These are phyloP conservation scores for Oenanthe javanica DNA, from an alignment of 140 eudicot genomes.

Conservation along the genomic window DNA sequence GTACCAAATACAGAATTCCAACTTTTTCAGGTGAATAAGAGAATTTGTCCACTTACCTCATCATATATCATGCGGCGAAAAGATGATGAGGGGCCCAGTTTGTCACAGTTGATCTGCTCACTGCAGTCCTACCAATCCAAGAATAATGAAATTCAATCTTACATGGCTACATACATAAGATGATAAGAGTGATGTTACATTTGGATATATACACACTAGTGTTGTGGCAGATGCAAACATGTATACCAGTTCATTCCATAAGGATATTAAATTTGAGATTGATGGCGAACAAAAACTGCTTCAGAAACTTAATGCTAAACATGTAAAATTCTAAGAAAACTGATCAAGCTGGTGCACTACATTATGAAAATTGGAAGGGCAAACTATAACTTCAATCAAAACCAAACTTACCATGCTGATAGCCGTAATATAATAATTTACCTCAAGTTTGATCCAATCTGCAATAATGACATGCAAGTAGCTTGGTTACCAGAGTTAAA, in stretches of 20 bases:
- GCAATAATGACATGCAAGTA: slow-evolving; percentile 17
- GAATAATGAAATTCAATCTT: not conserved
- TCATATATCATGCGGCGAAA: slow-evolving; percentile 44
- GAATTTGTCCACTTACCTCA: slow-evolving; percentile 33
- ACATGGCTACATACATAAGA: not conserved
- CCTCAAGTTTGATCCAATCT: slow-evolving; percentile 12
- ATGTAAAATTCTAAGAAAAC: not conserved
- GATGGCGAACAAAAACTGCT: not conserved
- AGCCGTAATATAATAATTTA: slow-evolving; percentile 19
- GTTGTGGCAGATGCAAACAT: not conserved
- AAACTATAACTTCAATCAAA: not conserved
- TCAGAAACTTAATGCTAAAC: not conserved
- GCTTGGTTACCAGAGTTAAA: not conserved
- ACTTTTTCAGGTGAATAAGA: not conserved
- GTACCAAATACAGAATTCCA: not conserved
- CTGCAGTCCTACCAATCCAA: slow-evolving; percentile 21
- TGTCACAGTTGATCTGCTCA: slow-evolving; percentile 19
- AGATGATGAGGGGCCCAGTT: slow-evolving; percentile 36
- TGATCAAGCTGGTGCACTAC: not conserved
- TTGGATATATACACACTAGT: not conserved
- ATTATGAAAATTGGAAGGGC: not conserved
- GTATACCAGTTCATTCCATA: not conserved
- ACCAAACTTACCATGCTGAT: slow-evolving; percentile 18
- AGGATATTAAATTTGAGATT: not conserved
- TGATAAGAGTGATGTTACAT: not conserved